Evolutionary conservation across 2,329 filamentous ascomycete species (phyloP).

Genomic region (Sarocladiaceae sp.): DNA sequence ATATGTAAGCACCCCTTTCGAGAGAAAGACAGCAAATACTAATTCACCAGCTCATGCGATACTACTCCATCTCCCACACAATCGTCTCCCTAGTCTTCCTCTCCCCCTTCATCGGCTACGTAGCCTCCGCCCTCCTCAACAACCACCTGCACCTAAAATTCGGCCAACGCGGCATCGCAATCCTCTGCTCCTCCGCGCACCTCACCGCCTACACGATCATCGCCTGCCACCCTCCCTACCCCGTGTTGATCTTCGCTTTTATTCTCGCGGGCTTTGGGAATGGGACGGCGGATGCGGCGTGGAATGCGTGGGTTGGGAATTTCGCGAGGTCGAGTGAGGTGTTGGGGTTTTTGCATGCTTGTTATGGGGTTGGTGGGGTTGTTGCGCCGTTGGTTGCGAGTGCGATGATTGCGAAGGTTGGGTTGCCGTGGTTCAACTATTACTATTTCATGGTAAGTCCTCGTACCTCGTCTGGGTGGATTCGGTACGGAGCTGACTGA

Average conservation of each 20-base stretch:
- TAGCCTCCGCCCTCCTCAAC: constrained; percentile 56
- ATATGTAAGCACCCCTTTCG: constrained; percentile 36
- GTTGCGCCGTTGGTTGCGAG: constrained; percentile 68
- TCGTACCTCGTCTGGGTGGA: background rate
- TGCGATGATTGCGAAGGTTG: constrained; percentile 59
- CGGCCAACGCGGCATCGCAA: constrained; percentile 53
- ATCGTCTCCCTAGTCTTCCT: constrained; percentile 64
- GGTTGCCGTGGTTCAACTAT: constrained; percentile 63
- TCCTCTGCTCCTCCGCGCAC: constrained; percentile 57
- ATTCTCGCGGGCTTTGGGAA: constrained; percentile 67
- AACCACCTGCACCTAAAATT: constrained; percentile 35
- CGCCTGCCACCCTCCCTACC: constrained; percentile 62
- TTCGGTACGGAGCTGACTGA: constrained; percentile 19
- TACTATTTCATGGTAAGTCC: constrained; percentile 68
- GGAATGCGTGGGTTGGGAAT: constrained; percentile 57
- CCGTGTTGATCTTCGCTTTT: constrained; percentile 61
- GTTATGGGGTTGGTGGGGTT: constrained; percentile 65
- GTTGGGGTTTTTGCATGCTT: constrained; percentile 63
- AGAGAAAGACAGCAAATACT: constrained; percentile 25
- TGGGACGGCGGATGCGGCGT: constrained; percentile 55
- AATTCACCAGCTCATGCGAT: constrained; percentile 28
- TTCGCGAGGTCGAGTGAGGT: constrained; percentile 68
- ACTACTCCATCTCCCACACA: constrained; percentile 58
- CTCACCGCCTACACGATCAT: constrained; percentile 61
- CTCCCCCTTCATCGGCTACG: constrained; percentile 61